Conservation (phyloP, 1,139 yeast genomes). For the Pichia sp. region DNA sequence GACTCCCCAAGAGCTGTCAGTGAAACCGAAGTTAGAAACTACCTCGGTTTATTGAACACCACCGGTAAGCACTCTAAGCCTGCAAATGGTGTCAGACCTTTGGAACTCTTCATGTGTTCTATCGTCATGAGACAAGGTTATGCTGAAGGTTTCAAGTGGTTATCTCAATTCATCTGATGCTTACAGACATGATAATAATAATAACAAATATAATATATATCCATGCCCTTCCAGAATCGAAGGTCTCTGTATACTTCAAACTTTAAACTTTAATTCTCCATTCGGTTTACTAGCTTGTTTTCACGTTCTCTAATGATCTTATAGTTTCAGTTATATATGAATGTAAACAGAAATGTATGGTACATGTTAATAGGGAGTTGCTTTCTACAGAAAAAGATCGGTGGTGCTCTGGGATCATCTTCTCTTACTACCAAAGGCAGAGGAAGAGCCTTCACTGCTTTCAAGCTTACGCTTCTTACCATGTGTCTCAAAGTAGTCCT, state of each 20-base stretch:
- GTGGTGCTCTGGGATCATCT: too few species aligned
- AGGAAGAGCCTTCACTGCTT: conserved; percentile 32
- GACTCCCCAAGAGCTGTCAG: conserved; percentile 92
- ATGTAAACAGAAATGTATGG: too few species aligned
- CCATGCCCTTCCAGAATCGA: too few species aligned
- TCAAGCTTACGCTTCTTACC: conserved; percentile 49
- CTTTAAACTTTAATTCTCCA: too few species aligned
- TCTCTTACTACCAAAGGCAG: conserved; percentile 29
- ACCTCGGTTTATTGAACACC: conserved; percentile 80
- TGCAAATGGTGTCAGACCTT: conserved; percentile 78
- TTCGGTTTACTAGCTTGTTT: too few species aligned
- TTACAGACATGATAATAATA: too few species aligned
- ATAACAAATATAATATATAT: background rate
- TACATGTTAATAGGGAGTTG: too few species aligned
- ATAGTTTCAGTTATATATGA: too few species aligned
- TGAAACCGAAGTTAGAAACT: conserved; percentile 89
- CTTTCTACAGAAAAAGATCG: too few species aligned
- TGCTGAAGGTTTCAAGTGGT: conserved; percentile 95
- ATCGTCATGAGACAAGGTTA: conserved; percentile 96
- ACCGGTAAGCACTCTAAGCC: conserved; percentile 79
- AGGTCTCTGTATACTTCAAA: too few species aligned
- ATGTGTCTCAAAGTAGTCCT: conserved; percentile 71
- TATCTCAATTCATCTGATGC: conserved; percentile 77
- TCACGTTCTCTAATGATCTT: too few species aligned
- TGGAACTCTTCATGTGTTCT: conserved; percentile 95